These are phyloP conservation scores for Ophiocordyceps robertsii DNA, from an alignment of 2,329 filamentous ascomycete species.

Conservation along the genomic window DNA sequence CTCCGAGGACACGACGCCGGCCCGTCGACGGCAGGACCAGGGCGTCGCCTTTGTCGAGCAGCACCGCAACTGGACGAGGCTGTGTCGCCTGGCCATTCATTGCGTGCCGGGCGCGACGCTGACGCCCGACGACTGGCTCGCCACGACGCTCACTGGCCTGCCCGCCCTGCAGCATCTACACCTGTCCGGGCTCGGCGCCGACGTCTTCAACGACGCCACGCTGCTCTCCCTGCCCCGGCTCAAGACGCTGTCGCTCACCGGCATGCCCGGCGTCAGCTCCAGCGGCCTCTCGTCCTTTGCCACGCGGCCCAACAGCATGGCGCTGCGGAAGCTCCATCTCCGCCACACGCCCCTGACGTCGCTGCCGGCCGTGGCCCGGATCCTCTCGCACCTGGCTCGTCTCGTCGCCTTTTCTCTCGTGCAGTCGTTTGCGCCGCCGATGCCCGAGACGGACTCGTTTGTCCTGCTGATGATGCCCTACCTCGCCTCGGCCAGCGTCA, in stretches of 20 bases:
- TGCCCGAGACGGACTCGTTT: slow-evolving; percentile 39
- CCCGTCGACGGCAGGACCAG: slow-evolving; percentile 14
- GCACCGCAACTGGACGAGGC: slow-evolving; percentile 40
- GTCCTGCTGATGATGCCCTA: slow-evolving; percentile 50
- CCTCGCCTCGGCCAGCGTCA: slow-evolving; percentile 39
- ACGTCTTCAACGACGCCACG: slow-evolving; percentile 42
- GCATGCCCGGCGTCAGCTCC: slow-evolving; percentile 41
- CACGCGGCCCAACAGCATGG: slow-evolving; percentile 29
- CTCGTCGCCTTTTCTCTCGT: slow-evolving; percentile 39
- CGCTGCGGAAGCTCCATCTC: slow-evolving; percentile 36
- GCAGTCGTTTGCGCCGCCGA: slow-evolving; percentile 39
- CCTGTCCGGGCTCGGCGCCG: slow-evolving; percentile 40
- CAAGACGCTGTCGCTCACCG: slow-evolving; percentile 39
- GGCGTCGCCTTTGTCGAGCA: slow-evolving; percentile 33
- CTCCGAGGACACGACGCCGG: background rate
- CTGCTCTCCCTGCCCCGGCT: slow-evolving; percentile 42
- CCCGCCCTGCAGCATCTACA: slow-evolving; percentile 45
- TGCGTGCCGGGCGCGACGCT: slow-evolving; percentile 42
- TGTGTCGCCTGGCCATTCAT: slow-evolving; percentile 44
- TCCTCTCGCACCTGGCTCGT: slow-evolving; percentile 38
- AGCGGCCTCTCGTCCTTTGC: slow-evolving; percentile 43
- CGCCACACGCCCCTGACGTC: slow-evolving; percentile 43
- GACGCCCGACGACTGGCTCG: slow-evolving; percentile 37
- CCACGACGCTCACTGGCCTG: slow-evolving; percentile 33
- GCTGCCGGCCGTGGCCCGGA: slow-evolving; percentile 42